Base-by-base conservation (phyloP, 139 green algal species). In the Haematococcus lacustris region DNA sequence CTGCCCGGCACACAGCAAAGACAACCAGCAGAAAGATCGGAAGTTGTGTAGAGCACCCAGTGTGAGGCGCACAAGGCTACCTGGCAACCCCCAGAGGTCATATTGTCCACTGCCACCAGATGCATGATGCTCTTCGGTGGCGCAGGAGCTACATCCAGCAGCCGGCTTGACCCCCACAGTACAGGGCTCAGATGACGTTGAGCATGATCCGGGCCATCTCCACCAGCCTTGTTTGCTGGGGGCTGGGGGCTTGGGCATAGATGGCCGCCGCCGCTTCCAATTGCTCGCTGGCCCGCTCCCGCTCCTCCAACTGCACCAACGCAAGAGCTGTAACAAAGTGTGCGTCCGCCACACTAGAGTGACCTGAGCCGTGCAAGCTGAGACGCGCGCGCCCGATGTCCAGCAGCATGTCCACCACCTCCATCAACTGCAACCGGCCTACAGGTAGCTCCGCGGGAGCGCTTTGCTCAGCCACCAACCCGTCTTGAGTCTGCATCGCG, bases 351-450 rank as follows among this genome's bases (percentile, higher is more conserved):
- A 89, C 78, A 21, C 65, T 77, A 25, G 71, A 32, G 68, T 90
- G 76, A 2, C 71, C 43, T 0, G 43, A 25, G 2, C 87, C 85
- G 21, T 86, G 66, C 25, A 57, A 60, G 38, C 35, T 63, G 1
- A 57, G 62, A 3, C 83, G 70, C 21, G 76, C 61, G 28, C 74
- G 69, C 3, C 59, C 71, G 7, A 89, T 87, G 73, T 92, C 88
- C 47, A 85, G 74, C 41, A 92, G 80, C 88, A 93, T 93, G 67
- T 91, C 86, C 34, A 88, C 83, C 47, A 92, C 88, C 71, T 78
- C 79, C 69, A 86, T 78, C 62, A 91, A 75, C 82, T 91, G 86
- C 66, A 86, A 68, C 57, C 76, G 76, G 2, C 81, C 81, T 50
- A 90, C 78, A 35, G 85, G 85, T 63, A 90, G 80, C 41, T 76